phyloP scores from a whole-genome alignment of 129 eudicot genomes.

The Daucus carota region DH1_v3.0 NC_030383.2:13659001-13659500 shows the following conservation, averaged over 20 bases:
- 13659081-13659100: slow-evolving; percentile 98
- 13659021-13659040: neutral
- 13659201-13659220: neutral
- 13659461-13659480: neutral
- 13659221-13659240: neutral
- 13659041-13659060: neutral
- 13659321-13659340: slow-evolving; percentile 88
- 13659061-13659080: slow-evolving; percentile 98
- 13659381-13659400: slow-evolving; percentile 54
- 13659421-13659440: neutral
- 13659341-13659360: slow-evolving; percentile 41
- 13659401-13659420: neutral
- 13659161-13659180: slow-evolving; percentile 66
- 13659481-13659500: too few relatives aligned
- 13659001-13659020: neutral
- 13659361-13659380: slow-evolving; percentile 53
- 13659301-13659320: slow-evolving; percentile 96
- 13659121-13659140: slow-evolving; percentile 51
- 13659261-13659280: neutral
- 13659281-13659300: slow-evolving; percentile 75
- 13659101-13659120: slow-evolving; percentile 82
- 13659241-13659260: too few relatives aligned
- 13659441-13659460: neutral
- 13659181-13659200: neutral
- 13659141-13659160: slow-evolving; percentile 30